phyloP scores from a whole-genome alignment of 73 alveolate genomes.

The Tetrahymena elliotti region DNA sequence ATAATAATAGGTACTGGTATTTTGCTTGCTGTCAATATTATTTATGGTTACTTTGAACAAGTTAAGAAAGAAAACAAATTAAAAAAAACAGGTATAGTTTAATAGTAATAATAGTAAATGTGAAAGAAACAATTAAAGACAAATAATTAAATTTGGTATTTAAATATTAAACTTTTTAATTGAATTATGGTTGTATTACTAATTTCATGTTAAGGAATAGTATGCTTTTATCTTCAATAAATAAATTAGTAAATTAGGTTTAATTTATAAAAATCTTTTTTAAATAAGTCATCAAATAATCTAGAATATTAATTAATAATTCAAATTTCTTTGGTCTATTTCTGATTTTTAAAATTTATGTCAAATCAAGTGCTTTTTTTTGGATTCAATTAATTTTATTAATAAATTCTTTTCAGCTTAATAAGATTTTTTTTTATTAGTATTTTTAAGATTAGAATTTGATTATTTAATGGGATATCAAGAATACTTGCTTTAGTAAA shows the following conservation, averaged over 20 bases:
- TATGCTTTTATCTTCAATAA: neutral
- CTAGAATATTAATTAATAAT: too few species aligned
- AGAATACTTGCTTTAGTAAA: too few species aligned
- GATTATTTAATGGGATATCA: too few species aligned
- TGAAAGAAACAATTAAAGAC: neutral
- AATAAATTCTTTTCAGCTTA: too few species aligned
- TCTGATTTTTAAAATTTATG: too few species aligned
- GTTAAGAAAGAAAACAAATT: constrained; percentile 69
- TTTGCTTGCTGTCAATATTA: constrained; percentile 96
- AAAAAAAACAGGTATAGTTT: neutral
- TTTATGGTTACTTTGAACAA: constrained; percentile 97
- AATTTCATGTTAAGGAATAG: neutral
- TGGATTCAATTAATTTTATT: too few species aligned
- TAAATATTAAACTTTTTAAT: neutral
- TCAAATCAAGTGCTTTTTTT: too few species aligned
- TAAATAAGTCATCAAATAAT: too few species aligned
- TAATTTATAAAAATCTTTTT: too few species aligned
- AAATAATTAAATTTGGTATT: neutral
- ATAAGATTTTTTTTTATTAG: too few species aligned
- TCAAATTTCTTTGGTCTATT: too few species aligned
- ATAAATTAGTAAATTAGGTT: neutral
- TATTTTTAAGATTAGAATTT: too few species aligned
- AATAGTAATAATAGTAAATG: neutral
- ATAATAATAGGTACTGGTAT: constrained; percentile 89
- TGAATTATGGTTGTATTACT: neutral